Evolutionary conservation across 2,329 filamentous ascomycete species (phyloP).

Genomic region (Lizonia empirigonia): DNA sequence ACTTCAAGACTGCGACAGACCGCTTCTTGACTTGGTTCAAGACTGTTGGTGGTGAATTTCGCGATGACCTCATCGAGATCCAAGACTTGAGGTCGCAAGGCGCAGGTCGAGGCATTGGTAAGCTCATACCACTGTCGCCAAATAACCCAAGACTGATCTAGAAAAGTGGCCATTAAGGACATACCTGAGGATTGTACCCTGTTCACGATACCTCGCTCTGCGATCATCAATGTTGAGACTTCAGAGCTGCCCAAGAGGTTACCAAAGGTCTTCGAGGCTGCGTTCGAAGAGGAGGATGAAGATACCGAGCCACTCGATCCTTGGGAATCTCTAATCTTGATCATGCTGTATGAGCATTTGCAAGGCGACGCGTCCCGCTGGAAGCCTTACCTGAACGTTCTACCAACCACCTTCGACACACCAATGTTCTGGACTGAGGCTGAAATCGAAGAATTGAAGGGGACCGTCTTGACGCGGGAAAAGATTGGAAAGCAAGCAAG

Average conservation of each 20-base stretch:
- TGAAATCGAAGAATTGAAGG: constrained; percentile 29
- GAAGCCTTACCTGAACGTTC: constrained; percentile 32
- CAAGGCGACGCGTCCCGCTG: constrained; percentile 27
- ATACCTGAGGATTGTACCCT: constrained; percentile 26
- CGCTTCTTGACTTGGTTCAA: constrained; percentile 31
- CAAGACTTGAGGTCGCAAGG: constrained; percentile 25
- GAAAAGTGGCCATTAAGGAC: constrained; percentile 22
- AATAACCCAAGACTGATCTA: not conserved
- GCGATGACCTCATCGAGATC: constrained; percentile 29
- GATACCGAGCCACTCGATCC: constrained; percentile 24
- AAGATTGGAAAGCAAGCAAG: constrained; percentile 31
- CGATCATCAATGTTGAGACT: constrained; percentile 30
- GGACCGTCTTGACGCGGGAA: constrained; percentile 25
- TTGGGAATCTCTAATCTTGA: constrained; percentile 29
- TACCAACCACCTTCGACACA: constrained; percentile 29
- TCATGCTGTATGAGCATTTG: constrained; percentile 30
- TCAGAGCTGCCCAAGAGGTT: constrained; percentile 24
- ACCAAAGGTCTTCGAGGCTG: constrained; percentile 23
- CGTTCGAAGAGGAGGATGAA: constrained; percentile 21
- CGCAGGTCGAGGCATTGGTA: constrained; percentile 33
- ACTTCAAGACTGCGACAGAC: constrained; percentile 25
- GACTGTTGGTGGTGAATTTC: constrained; percentile 26
- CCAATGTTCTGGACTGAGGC: constrained; percentile 29
- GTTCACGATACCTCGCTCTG: constrained; percentile 28
- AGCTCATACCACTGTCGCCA: not conserved